phyloP scores from a whole-genome alignment of 192 early-diverging fungal genomes.

The Coemansia sp. region DNA sequence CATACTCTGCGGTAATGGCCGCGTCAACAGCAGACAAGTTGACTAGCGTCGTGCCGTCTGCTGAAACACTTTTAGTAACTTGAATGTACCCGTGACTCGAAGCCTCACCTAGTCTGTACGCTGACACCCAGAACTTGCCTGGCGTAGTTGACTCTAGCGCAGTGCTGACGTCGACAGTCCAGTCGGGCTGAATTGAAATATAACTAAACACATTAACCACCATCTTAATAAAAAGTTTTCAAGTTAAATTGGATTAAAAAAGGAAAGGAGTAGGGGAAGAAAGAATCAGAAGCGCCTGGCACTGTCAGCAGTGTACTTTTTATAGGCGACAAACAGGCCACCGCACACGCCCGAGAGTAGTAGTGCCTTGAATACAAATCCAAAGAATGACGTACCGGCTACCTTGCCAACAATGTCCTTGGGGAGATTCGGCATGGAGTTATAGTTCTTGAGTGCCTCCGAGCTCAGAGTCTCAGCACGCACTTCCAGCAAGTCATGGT shows the following conservation, averaged over 20 bases:
- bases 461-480: slow-evolving; percentile 48
- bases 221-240: slow-evolving; percentile 19
- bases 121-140: slow-evolving; percentile 55
- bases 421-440: slow-evolving; percentile 25
- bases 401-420: slow-evolving; percentile 3
- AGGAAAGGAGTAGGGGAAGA: slow-evolving; percentile 4
- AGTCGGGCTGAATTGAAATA: slow-evolving; percentile 58
- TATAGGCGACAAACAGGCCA: slow-evolving; percentile 53
- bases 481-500: slow-evolving; percentile 54
- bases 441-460: slow-evolving; percentile 53
- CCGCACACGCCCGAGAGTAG: slow-evolving; percentile 46
- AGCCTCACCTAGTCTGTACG: slow-evolving; percentile 26
- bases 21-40: not conserved
- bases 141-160: slow-evolving; percentile 16
- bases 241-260: not conserved
- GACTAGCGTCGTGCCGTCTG: slow-evolving; percentile 12
- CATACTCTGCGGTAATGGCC: slow-evolving; percentile 24
- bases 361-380: slow-evolving; percentile 46
- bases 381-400: slow-evolving; percentile 25
- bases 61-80: slow-evolving; percentile 3
- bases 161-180: slow-evolving; percentile 46
- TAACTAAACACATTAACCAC: slow-evolving; percentile 39
- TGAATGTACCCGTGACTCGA: slow-evolving; percentile 42
- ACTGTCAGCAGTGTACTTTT: slow-evolving; percentile 48
- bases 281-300: slow-evolving; percentile 50